phyloP scores from a whole-genome alignment of 1,284 basidiomycete genomes.

The Meira nashicola region DNA sequence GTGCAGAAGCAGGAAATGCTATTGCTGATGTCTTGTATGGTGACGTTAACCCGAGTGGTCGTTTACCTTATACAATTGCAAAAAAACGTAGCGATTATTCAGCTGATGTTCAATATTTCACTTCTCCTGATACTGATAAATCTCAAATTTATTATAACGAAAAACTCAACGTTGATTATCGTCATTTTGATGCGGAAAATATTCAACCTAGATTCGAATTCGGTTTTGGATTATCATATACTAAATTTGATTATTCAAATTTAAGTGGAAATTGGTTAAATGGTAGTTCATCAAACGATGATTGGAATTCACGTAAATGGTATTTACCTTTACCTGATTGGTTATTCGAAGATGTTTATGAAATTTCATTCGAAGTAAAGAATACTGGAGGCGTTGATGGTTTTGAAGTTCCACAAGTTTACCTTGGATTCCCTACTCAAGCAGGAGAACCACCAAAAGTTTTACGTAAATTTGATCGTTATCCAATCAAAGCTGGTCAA shows the following conservation, averaged over 20 bases:
- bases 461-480: slow-evolving; percentile 38
- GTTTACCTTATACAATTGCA: slow-evolving; percentile 44
- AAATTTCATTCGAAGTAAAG: slow-evolving; percentile 30
- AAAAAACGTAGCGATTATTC: slow-evolving; percentile 32
- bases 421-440: slow-evolving; percentile 32
- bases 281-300: background rate
- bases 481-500: slow-evolving; percentile 21
- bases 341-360: slow-evolving; percentile 35
- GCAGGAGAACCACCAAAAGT: slow-evolving; percentile 42
- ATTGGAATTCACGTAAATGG: slow-evolving; percentile 17
- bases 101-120: slow-evolving; percentile 34
- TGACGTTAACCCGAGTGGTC: slow-evolving; percentile 37
- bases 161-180: slow-evolving; percentile 35
- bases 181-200: slow-evolving; percentile 29
- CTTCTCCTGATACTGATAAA: slow-evolving; percentile 17
- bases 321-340: slow-evolving; percentile 24
- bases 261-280: slow-evolving; percentile 16
- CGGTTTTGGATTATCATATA: slow-evolving; percentile 42
- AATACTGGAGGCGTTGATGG: slow-evolving; percentile 38
- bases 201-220: slow-evolving; percentile 41
- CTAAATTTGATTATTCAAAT: slow-evolving; percentile 32
- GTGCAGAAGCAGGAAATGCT: slow-evolving; percentile 35
- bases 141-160: slow-evolving; percentile 37
- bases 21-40: slow-evolving; percentile 40
- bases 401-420: slow-evolving; percentile 41